phyloP scores from a whole-genome alignment of 306 rosid species.

The Geum urbanum region DNA sequence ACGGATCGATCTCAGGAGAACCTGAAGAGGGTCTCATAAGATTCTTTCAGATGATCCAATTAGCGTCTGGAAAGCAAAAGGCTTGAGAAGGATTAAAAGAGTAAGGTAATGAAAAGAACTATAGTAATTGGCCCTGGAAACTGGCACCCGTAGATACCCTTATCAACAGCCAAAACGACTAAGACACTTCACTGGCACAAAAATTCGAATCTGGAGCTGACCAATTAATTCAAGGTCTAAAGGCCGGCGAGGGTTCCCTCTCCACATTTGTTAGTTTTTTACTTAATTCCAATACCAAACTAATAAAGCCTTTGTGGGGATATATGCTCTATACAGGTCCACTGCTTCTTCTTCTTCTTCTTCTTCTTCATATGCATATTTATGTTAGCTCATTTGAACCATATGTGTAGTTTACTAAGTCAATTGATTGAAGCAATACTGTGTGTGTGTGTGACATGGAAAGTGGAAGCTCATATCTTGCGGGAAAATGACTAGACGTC shows the following conservation, averaged over 20 bases:
- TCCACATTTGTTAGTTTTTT: not conserved
- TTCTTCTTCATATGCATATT: not conserved
- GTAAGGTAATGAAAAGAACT: slow-evolving; percentile 35
- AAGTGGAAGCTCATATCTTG: not conserved
- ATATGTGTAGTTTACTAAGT: not conserved
- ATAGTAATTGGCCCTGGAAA: slow-evolving; percentile 25
- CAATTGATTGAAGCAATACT: not conserved
- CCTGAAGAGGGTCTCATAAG: slow-evolving; percentile 30
- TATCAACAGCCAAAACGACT: slow-evolving; percentile 22
- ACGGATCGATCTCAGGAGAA: slow-evolving; percentile 15
- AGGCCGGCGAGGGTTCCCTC: slow-evolving; percentile 12
- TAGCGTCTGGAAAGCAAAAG: slow-evolving; percentile 31
- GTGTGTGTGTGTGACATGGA: not conserved
- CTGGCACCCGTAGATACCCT: slow-evolving; percentile 12
- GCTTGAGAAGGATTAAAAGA: slow-evolving; percentile 32
- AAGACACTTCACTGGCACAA: slow-evolving; percentile 20
- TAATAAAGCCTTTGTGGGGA: not conserved
- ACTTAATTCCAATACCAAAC: not conserved
- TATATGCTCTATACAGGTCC: too few relatives aligned
- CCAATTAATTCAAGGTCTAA: slow-evolving; percentile 32
- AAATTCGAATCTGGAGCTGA: slow-evolving; percentile 21
- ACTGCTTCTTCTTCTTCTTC: too few relatives aligned
- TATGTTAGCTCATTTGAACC: slow-evolving; percentile 1
- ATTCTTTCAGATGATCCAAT: slow-evolving; percentile 45
- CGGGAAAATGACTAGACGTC: not conserved